Base-by-base conservation (phyloP, 306 rosid genomes). In the Prunus fruticosa region DNA sequence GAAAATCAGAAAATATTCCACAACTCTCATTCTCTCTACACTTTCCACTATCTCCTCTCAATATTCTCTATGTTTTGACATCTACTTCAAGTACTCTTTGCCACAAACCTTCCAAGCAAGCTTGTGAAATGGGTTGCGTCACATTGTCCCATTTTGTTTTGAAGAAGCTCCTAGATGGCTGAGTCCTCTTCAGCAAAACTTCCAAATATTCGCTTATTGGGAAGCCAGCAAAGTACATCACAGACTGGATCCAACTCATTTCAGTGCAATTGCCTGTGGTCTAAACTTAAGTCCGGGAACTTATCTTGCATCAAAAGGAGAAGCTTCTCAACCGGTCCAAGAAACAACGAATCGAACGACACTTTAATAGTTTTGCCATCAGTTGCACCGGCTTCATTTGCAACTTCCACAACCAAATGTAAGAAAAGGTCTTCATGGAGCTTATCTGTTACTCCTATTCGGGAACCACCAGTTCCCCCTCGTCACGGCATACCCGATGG, bases 111-210 rank as follows among this genome's bases (percentile, higher is more conserved):
- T 84, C 82, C 9, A 89, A 66, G 2, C 88, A 90, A 0, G 83
- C 43, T 73, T 85, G 86, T 1, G 90, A 86, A 11, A 91, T 86
- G 2, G 90, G 73, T 46, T 84, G 88, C 5, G 71, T 79, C 3
- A 91, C 96, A 13, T 77, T 87, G 74, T 91, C 96, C 41, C 93
- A 86, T 72, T 91, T 91, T 16, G 90, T 92, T 62, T 91, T 91
- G 90, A 83, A 87, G 85, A 61, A 87, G 66, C 70, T 72, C 76
- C 79, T 81, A 71, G 76, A 82, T 22, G 46, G 22, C 11, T 1
- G 89, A 57, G 63, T 25, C 85, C 93, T 84, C 8, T 89, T 23
- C 28, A 87, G 90, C 6, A 91, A 77, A 74, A 89, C 81, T 52
- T 89, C 90, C 0, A 88, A 78, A 2, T 92, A 79, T 0, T 86